Evolutionary conservation across 352 stramenopile species (phyloP).

Genomic region (Paralagenidium karlingii): DNA sequence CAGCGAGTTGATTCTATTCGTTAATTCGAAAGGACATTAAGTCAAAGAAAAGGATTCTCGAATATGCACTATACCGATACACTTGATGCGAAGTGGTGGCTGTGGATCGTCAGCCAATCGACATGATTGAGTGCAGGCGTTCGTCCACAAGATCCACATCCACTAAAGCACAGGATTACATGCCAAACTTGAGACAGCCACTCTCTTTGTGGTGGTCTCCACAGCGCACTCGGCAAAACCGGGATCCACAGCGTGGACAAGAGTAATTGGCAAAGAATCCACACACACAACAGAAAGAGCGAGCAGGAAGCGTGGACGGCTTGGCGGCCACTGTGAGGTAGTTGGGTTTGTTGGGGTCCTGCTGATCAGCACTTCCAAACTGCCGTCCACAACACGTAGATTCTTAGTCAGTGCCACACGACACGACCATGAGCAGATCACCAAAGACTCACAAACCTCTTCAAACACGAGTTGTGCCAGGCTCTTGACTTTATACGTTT

Average conservation of each 20-base stretch:
- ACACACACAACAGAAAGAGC: slow-evolving; percentile 80
- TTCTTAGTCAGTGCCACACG: not conserved
- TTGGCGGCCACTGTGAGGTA: slow-evolving; percentile 62
- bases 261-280: slow-evolving; percentile 70
- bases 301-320: slow-evolving; percentile 37
- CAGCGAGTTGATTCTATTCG: too few relatives aligned
- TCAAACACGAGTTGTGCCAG: slow-evolving; percentile 81
- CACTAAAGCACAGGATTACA: too few relatives aligned
- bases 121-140: too few relatives aligned
- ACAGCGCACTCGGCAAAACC: slow-evolving; percentile 74
- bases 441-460: slow-evolving; percentile 22
- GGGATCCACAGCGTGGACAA: slow-evolving; percentile 63
- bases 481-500: slow-evolving; percentile 77
- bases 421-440: not conserved
- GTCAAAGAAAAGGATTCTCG: too few relatives aligned
- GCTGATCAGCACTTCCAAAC: not conserved
- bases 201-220: slow-evolving; percentile 83
- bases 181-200: slow-evolving; percentile 82
- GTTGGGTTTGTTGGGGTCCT: slow-evolving; percentile 24
- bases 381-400: not conserved
- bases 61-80: too few relatives aligned
- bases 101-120: too few relatives aligned
- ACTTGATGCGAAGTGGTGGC: too few relatives aligned
- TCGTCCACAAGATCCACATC: too few relatives aligned
- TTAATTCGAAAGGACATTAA: too few relatives aligned